These are phyloP conservation scores for Ophiostoma tasmaniense DNA, from an alignment of 2,329 filamentous ascomycete genomes.

Conservation along the genomic window DNA sequence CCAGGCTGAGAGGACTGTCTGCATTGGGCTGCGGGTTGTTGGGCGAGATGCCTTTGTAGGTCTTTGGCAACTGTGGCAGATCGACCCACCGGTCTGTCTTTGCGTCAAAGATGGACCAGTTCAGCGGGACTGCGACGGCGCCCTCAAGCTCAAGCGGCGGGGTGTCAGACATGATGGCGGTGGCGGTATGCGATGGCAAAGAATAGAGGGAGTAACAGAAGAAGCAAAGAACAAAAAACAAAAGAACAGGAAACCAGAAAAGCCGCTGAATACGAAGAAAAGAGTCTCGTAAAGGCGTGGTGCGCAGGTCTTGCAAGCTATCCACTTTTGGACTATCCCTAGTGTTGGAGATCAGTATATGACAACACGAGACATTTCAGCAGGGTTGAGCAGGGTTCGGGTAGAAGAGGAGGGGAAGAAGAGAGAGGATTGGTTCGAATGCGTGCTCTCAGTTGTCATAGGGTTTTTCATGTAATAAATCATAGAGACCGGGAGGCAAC, in stretches of 20 bases:
- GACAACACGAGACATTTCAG: background rate
- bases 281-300: background rate
- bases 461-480: background rate
- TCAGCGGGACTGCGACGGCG: background rate
- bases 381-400: background rate
- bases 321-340: background rate
- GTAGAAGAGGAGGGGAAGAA: background rate
- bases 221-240: too few relatives aligned
- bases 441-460: too few relatives aligned
- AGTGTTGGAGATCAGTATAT: background rate
- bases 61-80: background rate
- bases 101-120: background rate
- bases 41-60: background rate
- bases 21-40: background rate
- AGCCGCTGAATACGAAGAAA: background rate
- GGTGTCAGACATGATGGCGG: background rate
- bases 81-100: background rate
- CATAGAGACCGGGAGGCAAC: background rate
- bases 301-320: constrained; percentile 1
- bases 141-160: background rate
- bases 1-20: constrained; percentile 19
- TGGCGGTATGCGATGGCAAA: background rate
- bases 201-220: too few relatives aligned
- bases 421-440: background rate
- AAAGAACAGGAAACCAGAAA: too few relatives aligned